A percentile compares a stretch with the other conserved stretches of the same genome.
Evolutionary conservation across 768 basidiomycete species (phyloP).

Genomic region (Rhodotorula diobovata): DNA sequence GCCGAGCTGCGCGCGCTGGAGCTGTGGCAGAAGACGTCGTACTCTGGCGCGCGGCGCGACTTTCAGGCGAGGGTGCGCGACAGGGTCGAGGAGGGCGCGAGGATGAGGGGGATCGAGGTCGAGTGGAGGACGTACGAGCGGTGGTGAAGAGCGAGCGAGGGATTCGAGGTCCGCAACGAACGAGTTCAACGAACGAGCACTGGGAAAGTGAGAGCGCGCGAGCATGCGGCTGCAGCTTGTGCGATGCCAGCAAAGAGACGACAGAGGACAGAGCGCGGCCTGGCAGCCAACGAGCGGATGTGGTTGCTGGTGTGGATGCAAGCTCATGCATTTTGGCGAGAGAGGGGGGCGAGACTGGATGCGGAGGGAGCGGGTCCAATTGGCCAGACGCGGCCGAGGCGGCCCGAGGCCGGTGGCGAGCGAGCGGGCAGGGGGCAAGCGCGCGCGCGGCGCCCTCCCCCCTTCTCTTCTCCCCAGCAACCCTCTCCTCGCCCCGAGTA

Average conservation of each 20-base stretch:
- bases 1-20: slow-evolving; percentile 48
- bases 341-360: too few relatives aligned
- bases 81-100: slow-evolving; percentile 15
- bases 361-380: too few relatives aligned
- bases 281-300: too few relatives aligned
- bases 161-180: too few relatives aligned
- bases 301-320: too few relatives aligned
- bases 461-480: not conserved
- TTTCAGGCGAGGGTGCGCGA: slow-evolving; percentile 20
- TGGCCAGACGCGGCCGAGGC: not conserved
- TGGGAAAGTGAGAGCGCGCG: too few relatives aligned
- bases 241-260: too few relatives aligned
- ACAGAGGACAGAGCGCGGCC: too few relatives aligned
- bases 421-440: not conserved
- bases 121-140: slow-evolving; percentile 24
- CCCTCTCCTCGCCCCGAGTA: not conserved
- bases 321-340: too few relatives aligned
- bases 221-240: too few relatives aligned
- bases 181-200: too few relatives aligned
- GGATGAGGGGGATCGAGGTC: not conserved
- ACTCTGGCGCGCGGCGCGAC: not conserved
- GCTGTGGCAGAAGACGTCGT: slow-evolving; percentile 72
- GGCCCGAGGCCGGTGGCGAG: too few relatives aligned
- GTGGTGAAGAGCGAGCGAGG: not conserved
- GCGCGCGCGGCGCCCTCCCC: not conserved